Base-by-base conservation (phyloP, 1,284 basidiomycete species). In the Rhodotorula sp. region DNA sequence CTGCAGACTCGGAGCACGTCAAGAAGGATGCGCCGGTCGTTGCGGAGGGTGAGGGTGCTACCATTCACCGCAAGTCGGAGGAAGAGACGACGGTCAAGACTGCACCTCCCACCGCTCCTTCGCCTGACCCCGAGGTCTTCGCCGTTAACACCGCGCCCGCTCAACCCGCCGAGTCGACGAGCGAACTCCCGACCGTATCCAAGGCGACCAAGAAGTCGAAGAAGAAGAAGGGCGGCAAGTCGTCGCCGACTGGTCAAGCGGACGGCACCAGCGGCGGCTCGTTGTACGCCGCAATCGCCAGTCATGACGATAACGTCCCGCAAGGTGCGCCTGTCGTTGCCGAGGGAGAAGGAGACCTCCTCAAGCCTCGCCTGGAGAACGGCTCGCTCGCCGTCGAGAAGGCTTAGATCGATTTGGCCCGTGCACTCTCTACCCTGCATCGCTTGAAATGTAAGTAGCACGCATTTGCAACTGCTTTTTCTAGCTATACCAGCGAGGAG, bases 331-430 rank as follows among this genome's bases (percentile, higher is more conserved):
- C 61, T 6, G 53, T 66, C 46, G 64, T 66, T 22, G 64, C 64
- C 20, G 53, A 66, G 52, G 64, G 64, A 11, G 64, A 66, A 27
- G 64, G 64, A 30, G 64, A 49, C n/a, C 15, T n/a, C 7, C 53
- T 66, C 51, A 15, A 30, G 17, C 44, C 39, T 7, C 29, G 17
- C 11, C 54, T 55, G 9, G 46, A 48, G 29, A 47, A 63, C 24
- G 62, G 61, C 9, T 49, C 48, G 24, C 48, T 49, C 22, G 48
- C 48, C 15, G 32, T 34, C 20, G 53, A 34, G 20, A 54, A 11
- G 48, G 48, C 48, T 49, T 49, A 24, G 48, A 7, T n/a, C 48
- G 2, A 10, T n/a, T 7, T 24, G 2, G 24, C 24, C 10, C 15
- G 19, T 20, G 24, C 9, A 11, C 22, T 49, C 3, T n/a, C 24